Evolutionary conservation across 305 asterid genomes (phyloP), one percentile per base, ranked within the genome.

Genomic region (Nicotiana rustica): DNA sequence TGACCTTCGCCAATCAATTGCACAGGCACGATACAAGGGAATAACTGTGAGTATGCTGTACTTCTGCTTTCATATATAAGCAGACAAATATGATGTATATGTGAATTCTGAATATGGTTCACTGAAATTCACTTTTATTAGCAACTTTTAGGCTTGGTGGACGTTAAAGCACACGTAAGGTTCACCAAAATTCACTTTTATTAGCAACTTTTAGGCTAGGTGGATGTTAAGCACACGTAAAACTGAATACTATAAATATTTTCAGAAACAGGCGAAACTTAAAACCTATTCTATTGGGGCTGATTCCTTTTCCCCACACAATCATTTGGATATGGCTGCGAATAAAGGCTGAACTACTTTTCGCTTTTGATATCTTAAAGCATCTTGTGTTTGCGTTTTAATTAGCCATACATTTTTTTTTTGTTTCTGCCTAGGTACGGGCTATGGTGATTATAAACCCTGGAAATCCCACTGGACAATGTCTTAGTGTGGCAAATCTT

Each of bases 401-500:
- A 35, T 80, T 81, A 84, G 47, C 78, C 41, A 67, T 21, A 4
- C 25, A 4, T 71, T 61, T 44, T 49, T 38, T 57, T 66, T 73
- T 17, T 78, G 56, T 71, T 47, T 87, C 83, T 80, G 83, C 67
- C 77, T 85, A 96, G 99, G 98, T 96, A 80, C 92, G 98, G 67
- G 99, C 99, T 78, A 96, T 96, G 99, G 99, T 95, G 93, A 95
- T 96, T 78, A 96, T 96, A 86, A 96, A 96, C 90, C 98, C 99
- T 2, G 99, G 99, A 67, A 96, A 96, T 82, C 99, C 98, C 6
- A 97, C 99, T 2, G 99, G 99, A 31, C 99, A 97, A 87, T 97
- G 99, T 82, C 97, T 97, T 41, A 95, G 99, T 73, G 93, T 67
- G 85, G 94, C 93, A 60, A 97, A 97, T 88, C 91, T 97, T 65